phyloP scores from a whole-genome alignment of 2,329 filamentous ascomycete species.

The Trichoderma koningii region DNA sequence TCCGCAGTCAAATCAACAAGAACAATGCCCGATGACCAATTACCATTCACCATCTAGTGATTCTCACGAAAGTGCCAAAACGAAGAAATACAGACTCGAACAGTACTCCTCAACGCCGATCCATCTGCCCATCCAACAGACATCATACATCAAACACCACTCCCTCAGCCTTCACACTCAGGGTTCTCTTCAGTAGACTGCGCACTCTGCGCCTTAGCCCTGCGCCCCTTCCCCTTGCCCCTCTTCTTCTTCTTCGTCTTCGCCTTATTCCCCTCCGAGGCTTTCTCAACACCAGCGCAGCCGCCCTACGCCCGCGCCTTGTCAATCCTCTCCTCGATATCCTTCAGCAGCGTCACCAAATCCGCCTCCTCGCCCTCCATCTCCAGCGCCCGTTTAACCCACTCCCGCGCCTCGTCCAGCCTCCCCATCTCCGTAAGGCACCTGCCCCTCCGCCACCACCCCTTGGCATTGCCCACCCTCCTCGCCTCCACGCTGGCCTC shows the following conservation, averaged over 20 bases:
- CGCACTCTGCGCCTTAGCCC: background rate
- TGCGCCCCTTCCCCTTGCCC: background rate
- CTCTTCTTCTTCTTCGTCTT: background rate
- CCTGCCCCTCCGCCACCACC: slow-evolving; percentile 85
- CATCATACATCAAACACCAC: background rate
- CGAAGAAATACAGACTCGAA: background rate
- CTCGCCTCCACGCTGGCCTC: slow-evolving; percentile 87
- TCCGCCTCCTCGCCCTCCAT: slow-evolving; percentile 73
- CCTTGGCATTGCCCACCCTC: slow-evolving; percentile 85
- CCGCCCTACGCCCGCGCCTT: slow-evolving; percentile 40
- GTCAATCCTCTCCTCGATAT: slow-evolving; percentile 55
- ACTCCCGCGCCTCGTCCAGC: slow-evolving; percentile 77
- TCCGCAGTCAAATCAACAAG: background rate
- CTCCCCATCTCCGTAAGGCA: slow-evolving; percentile 90
- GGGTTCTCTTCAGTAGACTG: too few species aligned
- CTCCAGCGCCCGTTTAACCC: slow-evolving; percentile 76
- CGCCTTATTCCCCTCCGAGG: background rate
- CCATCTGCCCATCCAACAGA: background rate
- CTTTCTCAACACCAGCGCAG: background rate
- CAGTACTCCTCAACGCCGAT: slow-evolving; percentile 11
- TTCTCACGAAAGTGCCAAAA: background rate
- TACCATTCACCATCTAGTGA: background rate
- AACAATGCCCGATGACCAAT: background rate
- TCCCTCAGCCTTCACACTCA: background rate
- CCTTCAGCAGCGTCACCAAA: slow-evolving; percentile 63